These are phyloP conservation scores for Dryas drummondii DNA, from an alignment of 306 rosid genomes.

Conservation along the genomic window DNA sequence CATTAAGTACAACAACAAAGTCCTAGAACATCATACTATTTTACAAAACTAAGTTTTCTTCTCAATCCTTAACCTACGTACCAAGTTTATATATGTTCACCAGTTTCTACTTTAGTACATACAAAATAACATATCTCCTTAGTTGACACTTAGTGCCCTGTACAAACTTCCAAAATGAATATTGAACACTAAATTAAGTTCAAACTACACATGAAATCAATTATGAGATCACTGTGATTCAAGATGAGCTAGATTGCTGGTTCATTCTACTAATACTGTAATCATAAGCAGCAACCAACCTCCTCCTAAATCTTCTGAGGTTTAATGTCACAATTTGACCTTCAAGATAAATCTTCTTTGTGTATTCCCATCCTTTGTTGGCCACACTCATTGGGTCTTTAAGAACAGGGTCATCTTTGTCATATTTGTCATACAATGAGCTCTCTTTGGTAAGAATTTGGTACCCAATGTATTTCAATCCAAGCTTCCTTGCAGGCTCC, in stretches of 20 bases:
- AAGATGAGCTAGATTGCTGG: neutral
- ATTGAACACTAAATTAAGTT: too few species aligned
- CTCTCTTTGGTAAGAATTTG: slow-evolving; percentile 14
- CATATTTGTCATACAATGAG: slow-evolving; percentile 4
- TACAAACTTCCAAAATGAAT: too few species aligned
- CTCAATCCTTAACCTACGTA: too few species aligned
- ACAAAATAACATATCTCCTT: too few species aligned
- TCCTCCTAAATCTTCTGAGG: slow-evolving; percentile 9
- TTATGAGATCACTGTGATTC: neutral
- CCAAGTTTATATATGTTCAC: too few species aligned
- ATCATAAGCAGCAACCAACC: slow-evolving; percentile 1
- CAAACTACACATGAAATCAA: too few species aligned
- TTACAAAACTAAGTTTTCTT: too few species aligned
- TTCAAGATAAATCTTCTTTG: slow-evolving; percentile 7
- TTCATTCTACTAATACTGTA: neutral
- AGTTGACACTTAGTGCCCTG: too few species aligned
- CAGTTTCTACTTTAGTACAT: too few species aligned
- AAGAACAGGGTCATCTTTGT: neutral
- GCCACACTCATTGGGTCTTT: slow-evolving; percentile 16
- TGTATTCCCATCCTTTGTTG: neutral
- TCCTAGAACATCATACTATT: too few species aligned
- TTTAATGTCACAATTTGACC: slow-evolving; percentile 16
- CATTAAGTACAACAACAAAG: too few species aligned
- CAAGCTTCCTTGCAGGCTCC: slow-evolving; percentile 17
- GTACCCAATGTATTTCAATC: slow-evolving; percentile 18